These are phyloP conservation scores for Elongisporangium undulatum DNA, from an alignment of 352 stramenopile species.

Conservation along the genomic window DNA sequence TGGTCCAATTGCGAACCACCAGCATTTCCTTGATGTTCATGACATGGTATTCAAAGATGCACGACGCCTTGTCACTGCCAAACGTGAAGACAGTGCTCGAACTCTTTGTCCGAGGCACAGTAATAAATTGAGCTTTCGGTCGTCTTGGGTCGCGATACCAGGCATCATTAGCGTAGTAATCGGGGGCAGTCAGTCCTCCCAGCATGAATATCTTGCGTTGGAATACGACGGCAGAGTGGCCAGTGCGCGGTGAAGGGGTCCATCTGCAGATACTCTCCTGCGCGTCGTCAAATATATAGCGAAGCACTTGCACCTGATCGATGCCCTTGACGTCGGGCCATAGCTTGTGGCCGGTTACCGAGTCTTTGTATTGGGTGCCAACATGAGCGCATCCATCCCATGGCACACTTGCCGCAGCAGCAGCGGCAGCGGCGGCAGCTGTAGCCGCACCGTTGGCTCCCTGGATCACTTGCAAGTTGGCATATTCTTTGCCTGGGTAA, in stretches of 20 bases:
- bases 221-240: conserved; percentile 66
- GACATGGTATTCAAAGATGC: conserved; percentile 93
- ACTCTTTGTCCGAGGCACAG: conserved; percentile 37
- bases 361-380: conserved; percentile 30
- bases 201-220: conserved; percentile 73
- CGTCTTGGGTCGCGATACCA: conserved; percentile 74
- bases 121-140: conserved; percentile 51
- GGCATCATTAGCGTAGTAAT: conserved; percentile 81
- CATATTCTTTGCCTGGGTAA: conserved; percentile 47
- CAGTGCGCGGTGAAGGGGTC: conserved; percentile 51
- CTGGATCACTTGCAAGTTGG: conserved; percentile 34
- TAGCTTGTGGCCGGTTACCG: conserved; percentile 31
- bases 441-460: conserved; percentile 12
- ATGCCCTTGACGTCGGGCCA: conserved; percentile 63
- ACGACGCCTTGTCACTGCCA: conserved; percentile 80
- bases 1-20: conserved; percentile 81
- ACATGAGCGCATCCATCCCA: conserved; percentile 67
- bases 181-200: conserved; percentile 53
- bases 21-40: conserved; percentile 73
- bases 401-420: conserved; percentile 6
- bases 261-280: conserved; percentile 65
- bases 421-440: conserved; percentile 5
- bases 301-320: conserved; percentile 57
- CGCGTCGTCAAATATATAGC: conserved; percentile 58
- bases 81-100: conserved; percentile 87